Percentiles rank a stretch among this genome's conserved stretches.
These are phyloP conservation scores for Acanthochlamys bracteata DNA, from an alignment of 106 monocot genomes.

Conservation along the genomic window DNA sequence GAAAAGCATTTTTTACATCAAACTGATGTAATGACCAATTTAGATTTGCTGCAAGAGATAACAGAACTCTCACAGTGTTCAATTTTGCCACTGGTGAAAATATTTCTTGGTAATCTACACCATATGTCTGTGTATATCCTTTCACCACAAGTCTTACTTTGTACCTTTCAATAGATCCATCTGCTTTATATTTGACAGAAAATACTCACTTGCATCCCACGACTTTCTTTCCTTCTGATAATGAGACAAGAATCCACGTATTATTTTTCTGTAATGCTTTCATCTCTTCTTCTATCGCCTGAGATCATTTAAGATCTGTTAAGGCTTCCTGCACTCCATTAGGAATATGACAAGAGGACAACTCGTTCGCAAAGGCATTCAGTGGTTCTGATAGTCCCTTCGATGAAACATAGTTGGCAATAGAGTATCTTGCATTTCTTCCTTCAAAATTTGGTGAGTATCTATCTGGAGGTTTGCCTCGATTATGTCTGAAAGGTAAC, in stretches of 20 bases:
- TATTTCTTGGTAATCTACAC: conserved; percentile 5
- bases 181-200: no score
- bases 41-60: not conserved
- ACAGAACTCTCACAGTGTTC: not conserved
- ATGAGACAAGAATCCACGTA: not conserved
- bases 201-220: conserved; percentile 1
- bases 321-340: conserved; percentile 4
- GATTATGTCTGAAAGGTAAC: not conserved
- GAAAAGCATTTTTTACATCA: no score
- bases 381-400: not conserved
- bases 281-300: conserved; percentile 2
- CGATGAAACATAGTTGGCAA: not conserved
- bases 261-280: conserved; percentile 4
- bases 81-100: conserved; percentile 11
- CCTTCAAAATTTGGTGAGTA: no score
- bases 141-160: conserved; percentile 2
- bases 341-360: not conserved
- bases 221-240: not conserved
- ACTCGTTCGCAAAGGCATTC: not conserved
- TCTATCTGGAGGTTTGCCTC: not conserved
- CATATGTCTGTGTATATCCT: conserved; percentile 8
- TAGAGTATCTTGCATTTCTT: not conserved
- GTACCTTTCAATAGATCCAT: not conserved
- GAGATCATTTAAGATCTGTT: not conserved
- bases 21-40: no score